Percentiles rank a stretch among this genome's conserved stretches.
phyloP scores from a whole-genome alignment of 1,284 basidiomycete species.

The Malassezia slooffiae region DNA sequence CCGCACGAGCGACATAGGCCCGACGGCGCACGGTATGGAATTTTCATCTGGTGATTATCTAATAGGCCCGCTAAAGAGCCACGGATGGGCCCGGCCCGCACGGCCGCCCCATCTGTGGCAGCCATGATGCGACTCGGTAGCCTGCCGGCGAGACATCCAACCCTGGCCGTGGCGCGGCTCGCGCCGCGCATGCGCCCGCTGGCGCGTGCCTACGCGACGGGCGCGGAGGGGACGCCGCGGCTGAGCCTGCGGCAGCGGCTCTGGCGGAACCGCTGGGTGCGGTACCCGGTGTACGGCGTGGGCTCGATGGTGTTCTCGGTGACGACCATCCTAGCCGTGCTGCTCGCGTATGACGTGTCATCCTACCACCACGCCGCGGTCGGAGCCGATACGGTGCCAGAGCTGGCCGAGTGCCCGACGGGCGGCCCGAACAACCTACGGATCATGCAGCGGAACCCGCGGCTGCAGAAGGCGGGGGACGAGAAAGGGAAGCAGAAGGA shows the following conservation, averaged over 20 bases:
- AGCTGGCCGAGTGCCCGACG: constrained; percentile 11
- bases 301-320: constrained; percentile 4
- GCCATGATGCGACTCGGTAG: no score
- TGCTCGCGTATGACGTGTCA: constrained; percentile 10
- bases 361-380: constrained; percentile 5
- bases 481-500: constrained; percentile 25
- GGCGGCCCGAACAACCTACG: constrained; percentile 43
- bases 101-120: no score
- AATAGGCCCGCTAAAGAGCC: no score
- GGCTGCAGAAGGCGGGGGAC: constrained; percentile 22
- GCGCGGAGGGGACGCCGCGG: not conserved
- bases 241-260: not conserved
- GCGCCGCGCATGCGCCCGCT: no score
- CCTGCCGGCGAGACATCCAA: no score
- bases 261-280: constrained; percentile 3
- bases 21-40: no score
- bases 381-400: not conserved
- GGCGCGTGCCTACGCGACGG: no score
- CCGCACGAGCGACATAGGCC: no score
- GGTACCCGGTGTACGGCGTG: constrained; percentile 5
- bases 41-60: no score
- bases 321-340: constrained; percentile 1
- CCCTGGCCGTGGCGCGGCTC: no score
- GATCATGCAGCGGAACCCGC: constrained; percentile 26
- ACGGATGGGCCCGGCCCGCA: no score